Evolutionary conservation across 768 basidiomycete genomes (phyloP), one percentile per base, ranked within the genome.

Genomic region (Pholiota conissans): DNA sequence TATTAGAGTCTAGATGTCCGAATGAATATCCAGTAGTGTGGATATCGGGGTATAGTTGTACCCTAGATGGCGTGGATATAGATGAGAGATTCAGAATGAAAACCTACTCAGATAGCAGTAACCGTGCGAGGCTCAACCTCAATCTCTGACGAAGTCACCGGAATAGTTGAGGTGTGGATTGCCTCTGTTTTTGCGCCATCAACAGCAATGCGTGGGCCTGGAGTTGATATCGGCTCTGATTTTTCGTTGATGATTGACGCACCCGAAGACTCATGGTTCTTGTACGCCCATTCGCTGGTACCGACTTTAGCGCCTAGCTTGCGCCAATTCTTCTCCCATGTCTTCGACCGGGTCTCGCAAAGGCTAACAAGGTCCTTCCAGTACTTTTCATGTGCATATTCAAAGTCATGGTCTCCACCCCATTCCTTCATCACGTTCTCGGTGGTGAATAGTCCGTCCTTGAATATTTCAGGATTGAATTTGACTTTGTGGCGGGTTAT

Each of bases 271-370:
- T 37, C 45, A 3, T 55, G 65, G 20, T 52, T 59, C 69, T 92
- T 93, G 63, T 89, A 86, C 22, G 90, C 87, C 83, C 86, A 91
- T 67, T 96, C 93, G 66, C 82, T 86, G 30, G 87, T 67, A 1
- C 93, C 93, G 22, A 93, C 75, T 50, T 65, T 77, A 1, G 79
- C 90, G 2, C 93, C 94, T 20, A 89, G 74, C 51, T 73, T 70
- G 45, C 76, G 76, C 94, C 94, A 96, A 35, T 76, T 80, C 46
- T 79, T 77, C 61, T 80, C 73, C 79, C 84, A 82, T 16, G 48
- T 66, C 35, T 75, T 71, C 49, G 76, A 75, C 40, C 84, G 79
- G 57, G 79, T 76, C 9, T 80, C 76, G 58, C 84, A 82, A 65
- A 86, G 69, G 57, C 75, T 66, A 0, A 88, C 71, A 29, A 95